Evolutionary conservation across 164 flowering plant genomes (phyloP), one percentile per base, ranked within the genome.

Genomic region (Kalanchoe fedtschenkoi): DNA sequence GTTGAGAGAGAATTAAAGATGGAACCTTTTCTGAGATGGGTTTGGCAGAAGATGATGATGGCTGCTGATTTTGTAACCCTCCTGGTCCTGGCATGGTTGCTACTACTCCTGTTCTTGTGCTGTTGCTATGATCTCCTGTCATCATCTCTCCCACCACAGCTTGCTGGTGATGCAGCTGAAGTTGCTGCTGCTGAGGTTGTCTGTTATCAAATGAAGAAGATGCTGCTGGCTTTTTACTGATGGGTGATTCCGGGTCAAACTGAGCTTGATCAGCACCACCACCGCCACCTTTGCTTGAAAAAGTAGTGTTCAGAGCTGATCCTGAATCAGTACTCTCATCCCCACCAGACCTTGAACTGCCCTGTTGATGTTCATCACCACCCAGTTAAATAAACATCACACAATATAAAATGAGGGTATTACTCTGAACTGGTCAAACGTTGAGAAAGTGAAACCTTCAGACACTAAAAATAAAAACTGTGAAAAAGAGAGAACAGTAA

Each of bases 261-360:
- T 74, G 79, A 16, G 65, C 55, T 56, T 34, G 72, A 3, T 24
- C 5, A 9, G 21, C 4, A 47, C 16, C 54, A 47, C 54, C 54
- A 47, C 28, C 17, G 22, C 28, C 56, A 51, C 56, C 80, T 76
- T 74, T 78, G 70, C 74, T 70, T 64, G 78, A 66, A 47, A 77
- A 54, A 21, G 43, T 16, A n/a, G 74, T 80, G 69, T 85, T 85
- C 62, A 76, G 62, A 54, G 77, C 89, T 74, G 90, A 87, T 29
- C 86, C 96, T 71, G 97, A 90, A 70, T 88, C 91, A 37, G 84
- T 78, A 71, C 90, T 89, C 69, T 82, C 95, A 43, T 65, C 89
- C 71, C 82, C 88, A 71, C 84, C 86, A 67, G 96, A 84, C 68
- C 70, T 83, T 66, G 96, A 86, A 69, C 85, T 79, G 63, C 82